Percentiles rank a stretch among this genome's conserved stretches.
Conservation (phyloP, 225 moss, liverwort and hornwort genomes). For the Climacium dendroides region DNA sequence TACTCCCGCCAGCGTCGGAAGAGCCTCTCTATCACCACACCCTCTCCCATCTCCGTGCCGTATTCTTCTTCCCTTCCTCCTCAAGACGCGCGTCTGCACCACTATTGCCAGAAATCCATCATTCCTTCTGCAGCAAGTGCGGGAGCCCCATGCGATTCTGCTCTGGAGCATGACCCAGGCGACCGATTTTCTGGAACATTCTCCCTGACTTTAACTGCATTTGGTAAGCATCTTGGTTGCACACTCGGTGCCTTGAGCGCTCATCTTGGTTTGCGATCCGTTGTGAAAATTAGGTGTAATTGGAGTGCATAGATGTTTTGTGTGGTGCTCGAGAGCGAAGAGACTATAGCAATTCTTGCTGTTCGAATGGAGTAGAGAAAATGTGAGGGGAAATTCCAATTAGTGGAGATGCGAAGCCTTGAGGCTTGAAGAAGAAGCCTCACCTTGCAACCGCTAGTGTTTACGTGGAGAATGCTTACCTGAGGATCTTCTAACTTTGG, state of each 20-base stretch:
- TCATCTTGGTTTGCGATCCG: background rate
- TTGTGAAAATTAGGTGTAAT: background rate
- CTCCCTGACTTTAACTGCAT: background rate
- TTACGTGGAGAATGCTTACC: background rate
- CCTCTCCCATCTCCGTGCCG: background rate
- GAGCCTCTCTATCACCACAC: background rate
- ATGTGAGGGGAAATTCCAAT: background rate
- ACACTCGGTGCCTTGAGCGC: background rate
- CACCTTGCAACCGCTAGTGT: background rate
- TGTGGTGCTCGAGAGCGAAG: background rate
- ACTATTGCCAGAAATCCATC: background rate
- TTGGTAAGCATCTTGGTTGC: background rate
- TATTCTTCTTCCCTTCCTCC: background rate
- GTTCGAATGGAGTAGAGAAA: background rate
- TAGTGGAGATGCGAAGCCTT: background rate
- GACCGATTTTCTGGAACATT: background rate
- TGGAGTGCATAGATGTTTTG: background rate
- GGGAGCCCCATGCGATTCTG: background rate
- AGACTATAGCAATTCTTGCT: background rate
- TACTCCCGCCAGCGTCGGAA: background rate
- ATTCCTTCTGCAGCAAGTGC: background rate
- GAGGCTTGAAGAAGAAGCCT: background rate
- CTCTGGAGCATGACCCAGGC: background rate
- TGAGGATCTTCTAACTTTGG: background rate
- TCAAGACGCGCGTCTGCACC: background rate